Base-by-base conservation (phyloP, 208 protist species). In the Acanthamoeba sp. region DNA sequence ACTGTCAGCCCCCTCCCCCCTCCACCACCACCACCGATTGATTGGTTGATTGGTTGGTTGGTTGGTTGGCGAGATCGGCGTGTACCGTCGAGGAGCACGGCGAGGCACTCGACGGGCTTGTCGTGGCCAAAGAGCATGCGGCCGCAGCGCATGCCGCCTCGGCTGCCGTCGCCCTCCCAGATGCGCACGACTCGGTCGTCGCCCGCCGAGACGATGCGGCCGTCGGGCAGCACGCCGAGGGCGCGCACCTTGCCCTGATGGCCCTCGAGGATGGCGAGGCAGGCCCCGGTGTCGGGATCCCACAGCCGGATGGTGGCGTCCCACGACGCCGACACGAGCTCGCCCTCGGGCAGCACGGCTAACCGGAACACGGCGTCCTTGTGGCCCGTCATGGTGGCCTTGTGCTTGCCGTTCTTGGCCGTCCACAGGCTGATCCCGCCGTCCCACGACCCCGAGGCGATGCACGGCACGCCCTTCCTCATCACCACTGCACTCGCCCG, bases 261-360 rank as follows among this genome's bases (percentile, higher is more conserved):
- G 84, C 50, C 84, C 29, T 29, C 36, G 20, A 90, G 84, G 9
- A 27, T 90, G 29, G n/a, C 52, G 5, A 90, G n/a, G 32, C 48
- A 59, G 7, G 84, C 20, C 7, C 50, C n/a, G 7, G 52, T 90
- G 55, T 90, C 42, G 32, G 55, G 48, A 27, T 90, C 84, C 84
- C 84, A 90, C 24, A 90, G 34, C n/a, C 38, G n/a, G 22, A 90
- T 66, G 50, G 84, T 66, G 32, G 50, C 32, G 84, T 90, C 84
- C 84, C 48, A 69, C 18, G 84, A 90, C 24, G 52, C 48, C 36
- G 84, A 90, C n/a, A 90, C 84, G 32, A 90, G 52, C 52, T 20
- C 84, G 38, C 84, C 84, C 1, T 90, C 84, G 12, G 52, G 52
- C 14, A 90, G 84, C 84, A 90, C 84, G n/a, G 55, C 84, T 32